Base-by-base conservation (phyloP, 805 yeast genomes). In the Zygosaccharomyces bailii region DNA sequence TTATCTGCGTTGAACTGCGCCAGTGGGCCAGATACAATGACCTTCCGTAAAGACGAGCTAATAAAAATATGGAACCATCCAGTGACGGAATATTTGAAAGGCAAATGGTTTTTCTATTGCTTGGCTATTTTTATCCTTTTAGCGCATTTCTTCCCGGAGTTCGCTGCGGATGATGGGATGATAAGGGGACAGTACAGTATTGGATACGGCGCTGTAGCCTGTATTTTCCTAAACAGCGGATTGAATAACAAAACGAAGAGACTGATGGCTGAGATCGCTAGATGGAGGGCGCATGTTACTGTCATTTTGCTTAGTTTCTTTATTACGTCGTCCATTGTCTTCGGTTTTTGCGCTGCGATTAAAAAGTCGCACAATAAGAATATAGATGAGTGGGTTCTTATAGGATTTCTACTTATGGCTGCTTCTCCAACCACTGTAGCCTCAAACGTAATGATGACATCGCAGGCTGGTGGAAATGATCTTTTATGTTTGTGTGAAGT, bases 381-480 rank as follows among this genome's bases (percentile, higher is more conserved):
- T n/a, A 85, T 88, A 29, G 82, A 81, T 53, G 73, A 76, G 25
- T 87, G 93, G 87, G 75, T 87, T 53, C 68, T 89, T 17, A 84
- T 84, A 10, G 96, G 96, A 0, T 65, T 89, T 46, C 77, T 89
- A 14, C 84, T 87, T 36, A 85, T 96, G 2, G 86, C 86, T 23
- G 77, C 91, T 9, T 86, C 95, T 62, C 96, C 96, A 21, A 89
- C 96, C 6, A 89, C 96, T 0, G 95, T 89, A 14, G 79, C 90
- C 0, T 87, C 96, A 1, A 89, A 89, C 60, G 96, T 89, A 21
- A 90, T 89, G 21, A 89, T 89, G 96, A 89, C 96, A 4, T 75
- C 80, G 42, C 76, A 76, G 46, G 96, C 96, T 0, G 80, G 83
- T 52, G 96, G 96, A 6, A 86, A 88, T 63, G 90, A 79, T 52